Evolutionary conservation across 2,329 filamentous ascomycete genomes (phyloP), one percentile per base, ranked within the genome.

Genomic region (Epichloe uncinata): DNA sequence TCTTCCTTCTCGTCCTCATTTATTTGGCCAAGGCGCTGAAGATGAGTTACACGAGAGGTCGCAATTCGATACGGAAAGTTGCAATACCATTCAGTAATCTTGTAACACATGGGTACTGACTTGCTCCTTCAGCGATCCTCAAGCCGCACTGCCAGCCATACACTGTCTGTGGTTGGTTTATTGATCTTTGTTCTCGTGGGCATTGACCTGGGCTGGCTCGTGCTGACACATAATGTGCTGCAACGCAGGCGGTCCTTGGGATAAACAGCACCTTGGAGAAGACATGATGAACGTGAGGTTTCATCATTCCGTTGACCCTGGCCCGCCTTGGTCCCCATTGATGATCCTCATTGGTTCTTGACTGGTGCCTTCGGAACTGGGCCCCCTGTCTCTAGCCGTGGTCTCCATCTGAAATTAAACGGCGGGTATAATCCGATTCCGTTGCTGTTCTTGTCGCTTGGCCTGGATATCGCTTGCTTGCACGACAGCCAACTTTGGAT

Each of bases 41-140:
- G 16, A 41, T 18, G 11, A 41, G 45, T 47, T 33, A 33, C 45
- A 48, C 49, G 33, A 33, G 34, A 38, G 15, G 49, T 51, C 49
- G 41, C 45, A 48, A 45, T 26, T 48, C 20, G 45, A 51, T 16
- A 51, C 45, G 35, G 35, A 41, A 37, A 30, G 13, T 30, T 35
- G 22, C 38, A 44, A 43, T 34, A 33, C 30, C 22, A 30, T 20
- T 33, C 16, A 20, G 18, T 42, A 20, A 7, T 42, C 34, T 38
- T 18, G 45, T 47, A 22, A 15, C 38, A 50, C 49, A 43, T 33
- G 43, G 36, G 42, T 34, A 35, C 35, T 45, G 36, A 26, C 42
- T 45, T 45, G 26, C 42, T 41, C 22, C 30, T 40, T 20, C 13
- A 26, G 26, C 18, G 15, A 44, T 44, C 12, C 42, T 15, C 22